Conservation (phyloP, 2,329 filamentous ascomycete species). For the Dactylonectria macrodidyma region DNA sequence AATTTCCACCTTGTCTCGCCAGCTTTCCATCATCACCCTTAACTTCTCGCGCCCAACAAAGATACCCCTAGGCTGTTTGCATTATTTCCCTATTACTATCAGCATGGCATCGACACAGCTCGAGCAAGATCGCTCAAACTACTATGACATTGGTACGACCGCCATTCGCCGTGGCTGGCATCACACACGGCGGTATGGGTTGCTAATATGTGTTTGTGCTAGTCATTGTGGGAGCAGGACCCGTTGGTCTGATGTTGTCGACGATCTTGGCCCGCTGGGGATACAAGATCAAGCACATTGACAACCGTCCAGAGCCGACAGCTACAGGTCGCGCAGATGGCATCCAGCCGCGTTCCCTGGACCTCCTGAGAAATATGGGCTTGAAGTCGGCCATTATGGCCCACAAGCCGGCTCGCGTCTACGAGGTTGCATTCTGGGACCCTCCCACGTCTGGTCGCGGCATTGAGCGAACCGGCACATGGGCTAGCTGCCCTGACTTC, state of each 20-base stretch:
- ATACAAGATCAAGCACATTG: slow-evolving; percentile 95
- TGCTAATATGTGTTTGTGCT: slow-evolving; percentile 43
- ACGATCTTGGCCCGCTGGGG: slow-evolving; percentile 93
- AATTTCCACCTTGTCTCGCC: slow-evolving; percentile 1
- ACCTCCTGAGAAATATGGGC: slow-evolving; percentile 90
- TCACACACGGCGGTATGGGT: background rate
- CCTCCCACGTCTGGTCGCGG: slow-evolving; percentile 68
- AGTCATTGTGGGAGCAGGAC: slow-evolving; percentile 92
- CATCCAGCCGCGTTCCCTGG: slow-evolving; percentile 90
- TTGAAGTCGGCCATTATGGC: slow-evolving; percentile 91
- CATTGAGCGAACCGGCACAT: slow-evolving; percentile 78
- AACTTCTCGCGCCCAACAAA: slow-evolving; percentile 3
- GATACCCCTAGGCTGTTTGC: slow-evolving; percentile 23
- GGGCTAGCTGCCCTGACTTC: slow-evolving; percentile 91
- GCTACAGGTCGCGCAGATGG: slow-evolving; percentile 89
- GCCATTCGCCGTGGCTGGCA: background rate
- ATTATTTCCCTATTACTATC: slow-evolving; percentile 11
- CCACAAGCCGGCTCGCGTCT: slow-evolving; percentile 88
- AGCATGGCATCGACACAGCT: slow-evolving; percentile 36
- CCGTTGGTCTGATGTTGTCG: slow-evolving; percentile 89
- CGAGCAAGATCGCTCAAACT: slow-evolving; percentile 41
- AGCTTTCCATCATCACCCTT: background rate
- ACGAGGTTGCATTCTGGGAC: slow-evolving; percentile 82
- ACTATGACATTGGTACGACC: slow-evolving; percentile 63
- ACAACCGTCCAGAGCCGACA: slow-evolving; percentile 89